Conservation (phyloP, 352 stramenopile genomes). For the Phytophthora podocarpi region DNA sequence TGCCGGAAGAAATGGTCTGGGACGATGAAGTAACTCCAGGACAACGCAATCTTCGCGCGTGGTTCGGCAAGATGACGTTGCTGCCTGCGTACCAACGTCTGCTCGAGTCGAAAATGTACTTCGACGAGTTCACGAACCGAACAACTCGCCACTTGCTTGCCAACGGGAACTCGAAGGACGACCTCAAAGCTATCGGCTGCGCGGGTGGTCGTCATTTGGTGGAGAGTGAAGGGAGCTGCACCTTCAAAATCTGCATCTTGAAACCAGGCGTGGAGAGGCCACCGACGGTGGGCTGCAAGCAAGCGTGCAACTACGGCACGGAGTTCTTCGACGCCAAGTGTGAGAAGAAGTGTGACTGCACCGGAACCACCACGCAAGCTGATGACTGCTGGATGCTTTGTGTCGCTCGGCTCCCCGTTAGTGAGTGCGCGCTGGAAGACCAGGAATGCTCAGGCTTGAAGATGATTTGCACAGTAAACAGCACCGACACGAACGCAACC, state of each 20-base stretch:
- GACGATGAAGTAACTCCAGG: constrained; percentile 9
- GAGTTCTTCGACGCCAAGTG: constrained; percentile 46
- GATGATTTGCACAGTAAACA: constrained; percentile 34
- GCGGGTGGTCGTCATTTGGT: constrained; percentile 43
- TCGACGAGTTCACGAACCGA: constrained; percentile 43
- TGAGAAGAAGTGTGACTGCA: constrained; percentile 49
- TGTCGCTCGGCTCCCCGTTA: constrained; percentile 25
- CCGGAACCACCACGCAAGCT: constrained; percentile 24
- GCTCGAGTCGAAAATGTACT: constrained; percentile 34
- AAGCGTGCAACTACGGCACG: constrained; percentile 46
- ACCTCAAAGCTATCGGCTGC: constrained; percentile 51
- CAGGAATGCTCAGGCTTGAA: constrained; percentile 43
- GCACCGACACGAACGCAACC: constrained; percentile 9
- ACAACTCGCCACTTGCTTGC: constrained; percentile 44
- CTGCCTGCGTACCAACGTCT: constrained; percentile 52
- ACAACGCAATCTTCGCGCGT: constrained; percentile 45
- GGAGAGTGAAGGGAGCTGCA: constrained; percentile 46
- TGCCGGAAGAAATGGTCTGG: constrained; percentile 37
- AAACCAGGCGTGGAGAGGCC: constrained; percentile 30
- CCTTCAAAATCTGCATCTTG: constrained; percentile 35
- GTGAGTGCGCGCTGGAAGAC: constrained; percentile 36
- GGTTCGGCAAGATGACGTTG: constrained; percentile 71
- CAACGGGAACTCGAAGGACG: constrained; percentile 7
- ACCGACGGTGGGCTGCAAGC: constrained; percentile 38
- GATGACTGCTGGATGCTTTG: constrained; percentile 73